phyloP scores from a whole-genome alignment of 208 protist genomes.

The Leishmania tropica region DNA sequence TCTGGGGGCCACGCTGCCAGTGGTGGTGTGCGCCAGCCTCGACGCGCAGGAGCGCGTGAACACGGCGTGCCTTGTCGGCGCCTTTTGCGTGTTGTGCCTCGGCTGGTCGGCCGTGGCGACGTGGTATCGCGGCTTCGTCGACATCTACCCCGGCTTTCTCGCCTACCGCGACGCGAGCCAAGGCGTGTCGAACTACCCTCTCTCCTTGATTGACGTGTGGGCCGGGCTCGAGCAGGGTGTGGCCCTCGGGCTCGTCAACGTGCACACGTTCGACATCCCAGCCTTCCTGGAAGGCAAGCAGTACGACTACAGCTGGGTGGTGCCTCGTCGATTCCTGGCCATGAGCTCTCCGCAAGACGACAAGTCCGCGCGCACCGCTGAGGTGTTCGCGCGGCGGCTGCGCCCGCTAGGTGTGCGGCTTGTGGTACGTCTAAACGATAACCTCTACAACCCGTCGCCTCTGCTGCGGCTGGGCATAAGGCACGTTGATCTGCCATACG shows the following conservation, averaged over 20 bases:
- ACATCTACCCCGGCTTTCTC: constrained; percentile 79
- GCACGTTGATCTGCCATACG: constrained; percentile 94
- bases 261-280: constrained; percentile 87
- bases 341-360: constrained; percentile 83
- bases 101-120: constrained; percentile 66
- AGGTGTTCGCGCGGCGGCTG: constrained; percentile 66
- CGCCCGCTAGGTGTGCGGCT: constrained; percentile 79
- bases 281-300: constrained; percentile 88
- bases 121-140: constrained; percentile 46
- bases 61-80: constrained; percentile 75
- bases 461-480: constrained; percentile 91
- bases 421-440: constrained; percentile 95
- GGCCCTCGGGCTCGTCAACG: constrained; percentile 73
- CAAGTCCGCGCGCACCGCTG: constrained; percentile 25
- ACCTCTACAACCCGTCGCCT: constrained; percentile 81
- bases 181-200: constrained; percentile 78
- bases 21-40: constrained; percentile 62
- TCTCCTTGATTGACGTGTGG: constrained; percentile 84
- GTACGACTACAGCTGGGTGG: constrained; percentile 96
- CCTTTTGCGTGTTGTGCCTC: constrained; percentile 74
- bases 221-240: constrained; percentile 74
- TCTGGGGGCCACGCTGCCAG: constrained; percentile 12
- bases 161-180: constrained; percentile 95
- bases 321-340: constrained; percentile 93
- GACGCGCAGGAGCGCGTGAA: constrained; percentile 88